Base-by-base conservation (phyloP, 1,284 basidiomycete genomes). In the Ustilago esculenta region DNA sequence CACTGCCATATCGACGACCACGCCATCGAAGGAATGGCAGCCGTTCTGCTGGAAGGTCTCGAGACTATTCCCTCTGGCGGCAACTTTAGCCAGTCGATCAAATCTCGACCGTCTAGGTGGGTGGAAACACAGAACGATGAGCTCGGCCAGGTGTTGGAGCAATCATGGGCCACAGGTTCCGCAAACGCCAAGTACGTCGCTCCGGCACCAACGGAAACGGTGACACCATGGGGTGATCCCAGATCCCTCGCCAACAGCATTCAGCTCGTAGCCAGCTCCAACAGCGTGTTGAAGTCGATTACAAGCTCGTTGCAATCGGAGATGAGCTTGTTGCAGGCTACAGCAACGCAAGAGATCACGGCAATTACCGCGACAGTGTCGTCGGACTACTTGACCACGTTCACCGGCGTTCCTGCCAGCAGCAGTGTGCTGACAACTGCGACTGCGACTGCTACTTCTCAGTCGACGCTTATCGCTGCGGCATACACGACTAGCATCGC, bases 1-100 rank as follows among this genome's bases (percentile, higher is more conserved):
- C 71, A 73, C 45, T 73, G 71, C 21, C 71, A 73, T 42, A 73
- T 73, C 14, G 66, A 70, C 36, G 66, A 73, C 39, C 71, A 73
- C 33, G 54, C 48, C 33, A 70, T 73, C 27, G 60, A 73, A 39
- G 71, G 71, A 11, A 73, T 73, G 71, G 63, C 63, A n/a, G 61
- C 71, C 2, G 61, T 73, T 1, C 36, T 73, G 7, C 66, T 73
- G 15, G 71, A 73, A 33, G 71, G 71, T n/a, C 50, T 73, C 18
- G 71, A 73, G 17, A 65, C 45, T 20, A 49, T 73, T 6, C 70
- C 70, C 5, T 41, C 47, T 5, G 61, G 57, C 4, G 64, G 64
- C n/a, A 58, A 67, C 39, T 72, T 72, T 20, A 59, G 55, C 55
- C 50, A 67, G 27, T 7, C 47, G 5, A 46, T 68, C 55, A 59